Base-by-base conservation (phyloP, 2,329 filamentous ascomycete genomes). In the Neopestalotiopsis sp. region DNA sequence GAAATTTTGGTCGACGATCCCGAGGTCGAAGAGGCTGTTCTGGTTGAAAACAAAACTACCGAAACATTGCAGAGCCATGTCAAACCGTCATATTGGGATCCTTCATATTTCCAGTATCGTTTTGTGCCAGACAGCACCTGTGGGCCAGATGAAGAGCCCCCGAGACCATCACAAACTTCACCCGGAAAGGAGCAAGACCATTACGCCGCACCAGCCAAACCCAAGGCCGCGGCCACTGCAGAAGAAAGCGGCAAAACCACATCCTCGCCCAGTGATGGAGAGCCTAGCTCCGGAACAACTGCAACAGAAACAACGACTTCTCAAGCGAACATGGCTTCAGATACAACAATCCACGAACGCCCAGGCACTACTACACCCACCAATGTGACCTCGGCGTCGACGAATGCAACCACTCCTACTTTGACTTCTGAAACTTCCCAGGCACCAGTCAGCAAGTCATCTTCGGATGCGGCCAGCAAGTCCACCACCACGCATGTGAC, bases 81-180 rank as follows among this genome's bases (percentile, higher is more conserved):
- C 67, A 69, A 71, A 4, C 75, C 73, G 28, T 62, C 45, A 24
- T 77, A 72, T 49, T 78, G 75, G 76, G 72, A 78, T 24, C 56
- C 69, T 12, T 74, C 72, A 2, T 78, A 78, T 67, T 76, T 78
- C 65, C 57, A 72, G 34, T 61, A 73, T 65, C 59, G 45, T 3
- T 78, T 72, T 59, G 70, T 69, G 32, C 70, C 63, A 42, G 63
- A 71, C 24, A 67, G 58, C 3, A 70, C 69, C n/a, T 77, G 74
- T 62, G 68, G 65, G 6, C 59, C 52, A 56, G 62, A n/a, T 45
- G 69, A 73, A 45, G 45, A 52, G 32, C 70, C 71, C 7, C 68
- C 67, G n/a, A 61, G 62, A 59, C 61, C 69, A 34, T 70, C 68
- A 9, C 67, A 69, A 45, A 59, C 34, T 38, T 59, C 63, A 28